Evolutionary conservation across 2,329 filamentous ascomycete genomes (phyloP), one percentile per base, ranked within the genome.

Genomic region (Fonsecaea erecta): DNA sequence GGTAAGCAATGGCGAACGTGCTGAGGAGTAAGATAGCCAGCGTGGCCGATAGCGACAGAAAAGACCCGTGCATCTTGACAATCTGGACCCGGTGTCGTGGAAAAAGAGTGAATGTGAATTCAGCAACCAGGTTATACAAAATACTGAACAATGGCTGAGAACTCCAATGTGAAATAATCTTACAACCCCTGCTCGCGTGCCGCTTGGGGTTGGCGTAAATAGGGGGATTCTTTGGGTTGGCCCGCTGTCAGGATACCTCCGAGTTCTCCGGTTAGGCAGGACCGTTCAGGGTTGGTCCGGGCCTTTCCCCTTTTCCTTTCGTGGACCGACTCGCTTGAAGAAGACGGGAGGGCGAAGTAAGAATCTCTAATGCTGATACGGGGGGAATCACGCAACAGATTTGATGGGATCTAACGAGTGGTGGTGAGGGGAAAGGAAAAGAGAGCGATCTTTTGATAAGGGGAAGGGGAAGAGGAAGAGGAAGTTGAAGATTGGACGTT

Each of bases 1-100:
- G 68, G 51, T 71, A 72, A 52, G 70, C 69, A 14, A 60, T 63
- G 40, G 60, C 65, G 32, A 69, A 34, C 11, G 53, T 57, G 16
- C 56, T 60, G 40, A 60, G 18, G 48, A 62, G 37, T 24, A 69
- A 30, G 12, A 68, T 40, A 9, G 55, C 59, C 62, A 64, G 53
- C 37, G 56, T 24, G 30, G 65, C 59, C 18, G 62, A 34, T 18
- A 65, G 32, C 21, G 48, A 63, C 12, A 51, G 28, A 7, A 51
- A 46, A 57, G 59, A 34, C 12, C 35, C 32, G n/a, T 18, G 46
- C 60, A 67, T 67, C 32, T 30, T 64, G 56, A 51, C 40, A 28
- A 57, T 14, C 28, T 16, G 9, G 55, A 46, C 24, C 12, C n/a
- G 55, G n/a, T 4, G 30, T 24, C 24, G 26, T 34, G 16, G 9